Base-by-base conservation (phyloP, 306 rosid genomes). In the Citrullus colocynthis region DNA sequence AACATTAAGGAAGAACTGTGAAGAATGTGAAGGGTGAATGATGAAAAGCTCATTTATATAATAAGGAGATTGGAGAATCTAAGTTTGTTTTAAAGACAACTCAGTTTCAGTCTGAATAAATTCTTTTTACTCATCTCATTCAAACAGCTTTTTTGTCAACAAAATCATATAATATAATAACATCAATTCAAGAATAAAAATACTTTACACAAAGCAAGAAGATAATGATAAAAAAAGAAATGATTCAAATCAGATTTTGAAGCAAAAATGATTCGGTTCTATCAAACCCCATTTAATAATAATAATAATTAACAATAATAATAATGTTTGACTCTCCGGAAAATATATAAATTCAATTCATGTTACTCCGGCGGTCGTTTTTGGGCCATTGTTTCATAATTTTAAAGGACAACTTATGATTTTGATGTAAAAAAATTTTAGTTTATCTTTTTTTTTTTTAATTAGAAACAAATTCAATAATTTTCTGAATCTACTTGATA, bases 221-320 rank as follows among this genome's bases (percentile, higher is more conserved):
- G 44, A 72, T 7, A 72, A 72, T 24, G 60, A 15, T 72, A 6
- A 17, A 12, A 65, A 17, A 71, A 45, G 3, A 72, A 74, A 71
- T 49, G 4, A 72, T 28, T 45, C 34, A 61, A 71, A 71, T 24
- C 39, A 48, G 20, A 24, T 24, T 73, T 30, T 51, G 77, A 72
- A 49, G 77, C 20, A 28, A 72, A 24, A 70, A 74, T 74, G 78
- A 74, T 74, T 74, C 60, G 49, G 28, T 52, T 74, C 63, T 74
- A 60, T 71, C 58, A 12, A 24, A 20, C 41, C 77, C 42, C 7
- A 48, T 73, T 48, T 30, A 30, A 51, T 72, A 30, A 73, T 48
- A 5, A 48, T 48, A 48, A 48, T 48, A 48, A 48, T 48, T 48
- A 52, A 15, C n/a, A 52, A 15, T 15, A 52, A 52, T 52, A 52